These are phyloP conservation scores for Beauveria caledonica DNA, from an alignment of 2,329 filamentous ascomycete species.

Conservation along the genomic window DNA sequence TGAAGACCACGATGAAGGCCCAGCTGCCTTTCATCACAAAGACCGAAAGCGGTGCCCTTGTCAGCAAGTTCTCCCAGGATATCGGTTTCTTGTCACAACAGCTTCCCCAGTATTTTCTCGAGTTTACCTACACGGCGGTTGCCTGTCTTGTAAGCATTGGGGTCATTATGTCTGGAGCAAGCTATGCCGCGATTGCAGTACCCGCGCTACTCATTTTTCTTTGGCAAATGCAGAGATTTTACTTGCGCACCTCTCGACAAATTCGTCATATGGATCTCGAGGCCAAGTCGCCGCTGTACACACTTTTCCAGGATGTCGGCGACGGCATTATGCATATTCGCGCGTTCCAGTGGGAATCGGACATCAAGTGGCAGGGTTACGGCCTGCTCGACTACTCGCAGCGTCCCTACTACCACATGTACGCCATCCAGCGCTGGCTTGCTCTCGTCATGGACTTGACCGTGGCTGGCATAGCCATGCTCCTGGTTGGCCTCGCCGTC, in stretches of 20 bases:
- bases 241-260: slow-evolving; percentile 29
- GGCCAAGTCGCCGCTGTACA: slow-evolving; percentile 27
- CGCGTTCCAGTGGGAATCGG: slow-evolving; percentile 44
- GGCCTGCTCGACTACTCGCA: slow-evolving; percentile 42
- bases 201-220: slow-evolving; percentile 19
- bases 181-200: slow-evolving; percentile 22
- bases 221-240: slow-evolving; percentile 25
- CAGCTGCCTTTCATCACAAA: slow-evolving; percentile 5
- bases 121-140: slow-evolving; percentile 2
- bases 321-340: slow-evolving; percentile 39
- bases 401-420: slow-evolving; percentile 45
- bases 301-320: slow-evolving; percentile 33
- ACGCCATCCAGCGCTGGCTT: slow-evolving; percentile 47
- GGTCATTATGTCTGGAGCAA: slow-evolving; percentile 18
- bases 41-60: slow-evolving; percentile 4
- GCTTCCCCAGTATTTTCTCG: slow-evolving; percentile 15
- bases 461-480: slow-evolving; percentile 34
- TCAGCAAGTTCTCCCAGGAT: slow-evolving; percentile 21
- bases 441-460: slow-evolving; percentile 39
- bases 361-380: slow-evolving; percentile 35
- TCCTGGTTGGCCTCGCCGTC: slow-evolving; percentile 20
- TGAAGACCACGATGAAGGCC: slow-evolving; percentile 13
- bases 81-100: slow-evolving; percentile 20
- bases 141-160: slow-evolving; percentile 13
- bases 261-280: slow-evolving; percentile 29